Percentiles rank a stretch among this genome's conserved stretches.
Conservation (phyloP, 108 stramenopile species). For the Cyclotella kingstonii region DNA sequence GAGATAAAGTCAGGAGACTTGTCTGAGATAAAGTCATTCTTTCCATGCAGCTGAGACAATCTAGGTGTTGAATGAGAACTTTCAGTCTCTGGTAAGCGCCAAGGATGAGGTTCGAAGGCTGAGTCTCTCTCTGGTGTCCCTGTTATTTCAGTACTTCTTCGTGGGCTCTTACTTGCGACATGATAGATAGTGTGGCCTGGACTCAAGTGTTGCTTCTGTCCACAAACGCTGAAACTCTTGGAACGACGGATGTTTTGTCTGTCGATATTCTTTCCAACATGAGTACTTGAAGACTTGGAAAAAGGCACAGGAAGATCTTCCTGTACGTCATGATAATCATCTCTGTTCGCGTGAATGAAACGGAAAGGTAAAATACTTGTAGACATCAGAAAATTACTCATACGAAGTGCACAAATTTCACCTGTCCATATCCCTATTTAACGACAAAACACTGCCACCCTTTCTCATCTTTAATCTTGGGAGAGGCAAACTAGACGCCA, state of each 20-base stretch:
- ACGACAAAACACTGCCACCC: background rate
- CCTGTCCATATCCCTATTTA: too few relatives aligned
- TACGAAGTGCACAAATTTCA: too few relatives aligned
- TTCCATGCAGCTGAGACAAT: background rate
- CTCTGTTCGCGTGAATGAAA: background rate
- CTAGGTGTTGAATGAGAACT: conserved; percentile 16
- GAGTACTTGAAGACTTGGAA: background rate
- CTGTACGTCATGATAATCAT: background rate
- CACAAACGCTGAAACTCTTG: background rate
- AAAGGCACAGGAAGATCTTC: background rate
- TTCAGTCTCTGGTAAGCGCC: conserved; percentile 4
- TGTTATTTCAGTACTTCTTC: background rate
- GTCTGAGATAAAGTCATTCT: conserved; percentile 3
- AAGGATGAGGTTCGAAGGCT: conserved; percentile 11
- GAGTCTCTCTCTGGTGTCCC: background rate
- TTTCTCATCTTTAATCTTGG: background rate
- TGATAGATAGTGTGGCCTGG: conserved; percentile 40
- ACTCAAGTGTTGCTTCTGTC: conserved; percentile 28
- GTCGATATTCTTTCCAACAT: background rate
- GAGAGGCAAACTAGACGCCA: background rate
- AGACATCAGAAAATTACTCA: too few relatives aligned
- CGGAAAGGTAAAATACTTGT: too few relatives aligned
- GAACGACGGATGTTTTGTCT: background rate
- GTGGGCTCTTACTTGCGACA: conserved; percentile 27
- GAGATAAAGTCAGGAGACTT: conserved; percentile 14